Evolutionary conservation across 2,329 filamentous ascomycete genomes (phyloP).

Genomic region (Aaosphaeria pasadenensis): DNA sequence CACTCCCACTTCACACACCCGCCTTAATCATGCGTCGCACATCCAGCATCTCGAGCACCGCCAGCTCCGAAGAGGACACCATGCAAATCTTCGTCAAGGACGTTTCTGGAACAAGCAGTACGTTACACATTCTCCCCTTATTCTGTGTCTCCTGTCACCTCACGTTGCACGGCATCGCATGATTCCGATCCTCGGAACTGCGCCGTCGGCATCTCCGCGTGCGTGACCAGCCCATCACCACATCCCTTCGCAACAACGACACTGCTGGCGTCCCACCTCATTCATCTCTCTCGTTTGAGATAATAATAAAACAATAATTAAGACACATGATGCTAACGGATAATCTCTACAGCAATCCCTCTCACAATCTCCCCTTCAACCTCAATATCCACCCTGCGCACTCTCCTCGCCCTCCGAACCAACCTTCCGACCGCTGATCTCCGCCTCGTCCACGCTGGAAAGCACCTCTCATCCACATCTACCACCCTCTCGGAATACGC

Average conservation of each 20-base stretch:
- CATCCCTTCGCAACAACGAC: not conserved
- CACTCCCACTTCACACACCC: slow-evolving; percentile 1
- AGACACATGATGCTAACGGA: not conserved
- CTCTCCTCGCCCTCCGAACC: slow-evolving; percentile 57
- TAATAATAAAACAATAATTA: slow-evolving; percentile 10
- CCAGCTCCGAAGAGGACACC: slow-evolving; percentile 45
- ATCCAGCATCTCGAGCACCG: slow-evolving; percentile 42
- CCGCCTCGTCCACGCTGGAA: slow-evolving; percentile 57
- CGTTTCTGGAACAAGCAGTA: slow-evolving; percentile 55
- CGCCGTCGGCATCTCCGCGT: not conserved
- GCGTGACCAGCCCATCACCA: not conserved
- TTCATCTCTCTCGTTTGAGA: slow-evolving; percentile 14
- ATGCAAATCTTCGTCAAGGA: slow-evolving; percentile 63
- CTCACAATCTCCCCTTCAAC: slow-evolving; percentile 54
- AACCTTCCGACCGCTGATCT: slow-evolving; percentile 50
- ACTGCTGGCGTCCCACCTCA: not conserved
- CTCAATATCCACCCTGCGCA: slow-evolving; percentile 54
- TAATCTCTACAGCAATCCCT: slow-evolving; percentile 49
- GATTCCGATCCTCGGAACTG: slow-evolving; percentile 5
- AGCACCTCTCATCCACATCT: slow-evolving; percentile 48
- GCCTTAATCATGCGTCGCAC: slow-evolving; percentile 30
- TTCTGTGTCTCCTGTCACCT: not conserved
- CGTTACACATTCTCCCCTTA: slow-evolving; percentile 22
- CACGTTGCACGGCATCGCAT: not conserved
- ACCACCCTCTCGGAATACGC: slow-evolving; percentile 47